Evolutionary conservation across 331 rosid species (phyloP).

Genomic region (Quercus lobata): DNA sequence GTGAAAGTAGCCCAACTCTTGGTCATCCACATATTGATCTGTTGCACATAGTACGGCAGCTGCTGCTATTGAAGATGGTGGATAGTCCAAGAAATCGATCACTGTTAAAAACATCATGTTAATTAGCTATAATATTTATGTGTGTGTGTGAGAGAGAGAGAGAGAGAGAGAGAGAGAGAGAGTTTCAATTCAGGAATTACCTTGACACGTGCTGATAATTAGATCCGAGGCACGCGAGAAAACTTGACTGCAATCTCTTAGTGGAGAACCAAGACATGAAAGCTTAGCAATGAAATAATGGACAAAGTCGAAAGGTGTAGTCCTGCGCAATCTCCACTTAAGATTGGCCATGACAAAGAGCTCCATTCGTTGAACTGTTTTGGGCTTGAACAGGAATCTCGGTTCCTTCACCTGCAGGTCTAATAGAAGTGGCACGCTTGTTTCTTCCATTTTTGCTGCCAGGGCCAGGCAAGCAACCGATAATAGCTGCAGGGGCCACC

Average conservation of each 20-base stretch:
- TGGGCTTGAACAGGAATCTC: slow-evolving; percentile 34
- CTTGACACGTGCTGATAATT: slow-evolving; percentile 31
- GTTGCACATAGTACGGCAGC: slow-evolving; percentile 35
- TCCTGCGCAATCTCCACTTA: slow-evolving; percentile 36
- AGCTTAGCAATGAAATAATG: slow-evolving; percentile 27
- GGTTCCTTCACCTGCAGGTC: slow-evolving; percentile 37
- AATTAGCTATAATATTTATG: not conserved
- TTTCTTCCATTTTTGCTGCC: slow-evolving; percentile 56
- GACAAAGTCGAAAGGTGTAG: slow-evolving; percentile 44
- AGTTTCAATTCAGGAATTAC: slow-evolving; percentile 2
- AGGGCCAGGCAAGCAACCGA: slow-evolving; percentile 46
- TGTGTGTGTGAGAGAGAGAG: not conserved
- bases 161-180: too few species aligned
- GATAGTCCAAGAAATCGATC: slow-evolving; percentile 31
- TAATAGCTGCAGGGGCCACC: slow-evolving; percentile 39
- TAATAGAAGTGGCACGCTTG: slow-evolving; percentile 32
- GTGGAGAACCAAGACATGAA: slow-evolving; percentile 17
- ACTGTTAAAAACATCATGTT: slow-evolving; percentile 5
- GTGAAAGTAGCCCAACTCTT: slow-evolving; percentile 18
- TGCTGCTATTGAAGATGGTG: slow-evolving; percentile 42
- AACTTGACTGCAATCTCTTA: not conserved
- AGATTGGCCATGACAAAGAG: slow-evolving; percentile 39
- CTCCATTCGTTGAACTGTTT: slow-evolving; percentile 46
- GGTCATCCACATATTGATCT: slow-evolving; percentile 19
- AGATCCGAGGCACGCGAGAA: slow-evolving; percentile 27